Percentiles rank a stretch among this genome's conserved stretches.
phyloP scores from a whole-genome alignment of 2,329 filamentous ascomycete genomes.

The Lachnum nothofagi region DNA sequence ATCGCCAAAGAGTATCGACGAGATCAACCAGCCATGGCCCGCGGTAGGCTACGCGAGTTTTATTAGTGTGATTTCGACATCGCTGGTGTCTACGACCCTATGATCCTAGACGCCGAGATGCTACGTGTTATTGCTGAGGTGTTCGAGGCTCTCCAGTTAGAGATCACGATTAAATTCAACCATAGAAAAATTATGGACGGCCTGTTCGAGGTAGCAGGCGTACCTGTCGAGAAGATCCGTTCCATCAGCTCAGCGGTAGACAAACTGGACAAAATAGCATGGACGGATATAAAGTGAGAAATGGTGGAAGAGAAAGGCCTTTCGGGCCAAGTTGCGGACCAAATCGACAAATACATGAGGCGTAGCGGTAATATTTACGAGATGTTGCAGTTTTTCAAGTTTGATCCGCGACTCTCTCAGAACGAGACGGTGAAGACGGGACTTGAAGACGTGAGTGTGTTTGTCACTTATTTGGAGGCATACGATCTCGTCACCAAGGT shows the following conservation, averaged over 20 bases:
- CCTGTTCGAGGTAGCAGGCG: slow-evolving; percentile 84
- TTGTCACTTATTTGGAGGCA: slow-evolving; percentile 77
- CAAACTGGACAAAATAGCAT: slow-evolving; percentile 89
- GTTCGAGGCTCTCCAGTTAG: slow-evolving; percentile 73
- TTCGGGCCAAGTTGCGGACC: slow-evolving; percentile 69
- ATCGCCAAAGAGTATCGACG: slow-evolving; percentile 86
- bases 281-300: slow-evolving; percentile 83
- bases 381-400: slow-evolving; percentile 58
- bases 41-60: slow-evolving; percentile 91
- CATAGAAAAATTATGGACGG: slow-evolving; percentile 92
- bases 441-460: slow-evolving; percentile 70
- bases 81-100: slow-evolving; percentile 78
- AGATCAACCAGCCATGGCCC: slow-evolving; percentile 80
- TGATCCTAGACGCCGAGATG: slow-evolving; percentile 89
- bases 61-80: slow-evolving; percentile 98
- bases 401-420: slow-evolving; percentile 60
- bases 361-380: slow-evolving; percentile 71
- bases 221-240: slow-evolving; percentile 79
- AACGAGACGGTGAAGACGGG: slow-evolving; percentile 76
- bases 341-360: slow-evolving; percentile 77
- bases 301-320: slow-evolving; percentile 93
- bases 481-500: slow-evolving; percentile 68
- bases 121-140: slow-evolving; percentile 79
- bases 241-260: slow-evolving; percentile 90
- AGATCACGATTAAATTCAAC: slow-evolving; percentile 85